Conservation (phyloP, 805 yeast genomes). For the Pichia sporocuriosa region DNA sequence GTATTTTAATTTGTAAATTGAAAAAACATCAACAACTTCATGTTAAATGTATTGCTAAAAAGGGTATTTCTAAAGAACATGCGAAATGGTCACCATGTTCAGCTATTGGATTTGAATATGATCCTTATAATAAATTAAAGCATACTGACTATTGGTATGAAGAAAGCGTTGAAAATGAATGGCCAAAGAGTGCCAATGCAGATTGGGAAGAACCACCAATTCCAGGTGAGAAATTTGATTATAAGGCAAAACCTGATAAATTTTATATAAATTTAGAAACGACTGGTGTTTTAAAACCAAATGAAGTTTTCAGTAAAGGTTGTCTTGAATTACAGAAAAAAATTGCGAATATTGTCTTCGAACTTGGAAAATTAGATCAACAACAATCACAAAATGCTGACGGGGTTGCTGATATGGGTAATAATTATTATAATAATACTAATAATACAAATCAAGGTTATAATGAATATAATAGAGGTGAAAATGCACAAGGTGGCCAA, state of each 20-base stretch:
- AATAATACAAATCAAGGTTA: constrained; percentile 12
- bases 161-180: constrained; percentile 77
- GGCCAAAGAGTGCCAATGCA: constrained; percentile 87
- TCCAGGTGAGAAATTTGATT: constrained; percentile 81
- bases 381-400: constrained; percentile 8
- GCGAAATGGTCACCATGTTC: constrained; percentile 98
- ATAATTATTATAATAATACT: background rate
- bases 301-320: constrained; percentile 82
- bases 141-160: constrained; percentile 98
- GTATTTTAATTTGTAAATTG: constrained; percentile 86
- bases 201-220: constrained; percentile 96
- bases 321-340: constrained; percentile 82
- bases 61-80: constrained; percentile 95
- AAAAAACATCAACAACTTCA: constrained; percentile 88
- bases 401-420: background rate
- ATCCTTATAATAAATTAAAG: constrained; percentile 96
- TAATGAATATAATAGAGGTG: constrained; percentile 15
- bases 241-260: constrained; percentile 69
- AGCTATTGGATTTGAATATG: constrained; percentile 94
- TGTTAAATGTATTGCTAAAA: constrained; percentile 89
- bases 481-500: background rate
- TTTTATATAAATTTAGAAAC: constrained; percentile 91
- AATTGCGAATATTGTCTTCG: constrained; percentile 78
- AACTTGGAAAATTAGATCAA: constrained; percentile 44
- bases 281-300: constrained; percentile 81